A percentile compares a stretch with the other conserved stretches of the same genome.
phyloP scores from a whole-genome alignment of 305 asterid species.

The Salvia sclarea region DNA sequence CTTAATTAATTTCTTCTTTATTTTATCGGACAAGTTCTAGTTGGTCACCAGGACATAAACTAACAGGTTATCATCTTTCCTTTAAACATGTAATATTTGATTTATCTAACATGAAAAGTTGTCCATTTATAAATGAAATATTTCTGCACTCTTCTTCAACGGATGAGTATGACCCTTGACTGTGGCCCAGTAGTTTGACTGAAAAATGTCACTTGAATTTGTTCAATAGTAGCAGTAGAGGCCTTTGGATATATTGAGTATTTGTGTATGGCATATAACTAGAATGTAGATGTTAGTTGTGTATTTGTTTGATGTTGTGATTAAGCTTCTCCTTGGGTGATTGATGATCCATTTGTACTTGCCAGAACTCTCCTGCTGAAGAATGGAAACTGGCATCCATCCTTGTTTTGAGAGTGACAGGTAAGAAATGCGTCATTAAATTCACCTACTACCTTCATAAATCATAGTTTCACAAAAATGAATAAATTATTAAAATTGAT shows the following conservation, averaged over 20 bases:
- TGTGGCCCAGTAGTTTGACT: not conserved
- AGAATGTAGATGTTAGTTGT: not conserved
- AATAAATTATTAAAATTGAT: not conserved
- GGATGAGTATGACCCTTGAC: not conserved
- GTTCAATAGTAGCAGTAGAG: too few relatives aligned
- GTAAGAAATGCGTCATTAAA: slow-evolving; percentile 9
- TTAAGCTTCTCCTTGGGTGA: not conserved
- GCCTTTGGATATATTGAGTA: too few relatives aligned
- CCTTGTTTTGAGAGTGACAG: not conserved
- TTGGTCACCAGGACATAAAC: slow-evolving; percentile 12
- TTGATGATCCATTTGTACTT: not conserved
- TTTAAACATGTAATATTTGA: not conserved
- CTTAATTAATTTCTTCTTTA: slow-evolving; percentile 7
- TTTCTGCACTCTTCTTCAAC: not conserved
- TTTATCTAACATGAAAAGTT: not conserved
- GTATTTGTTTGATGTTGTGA: not conserved
- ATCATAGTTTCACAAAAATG: slow-evolving; percentile 20
- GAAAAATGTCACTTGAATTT: too few relatives aligned
- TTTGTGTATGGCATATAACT: not conserved
- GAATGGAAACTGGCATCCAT: slow-evolving; percentile 11
- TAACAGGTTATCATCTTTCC: slow-evolving; percentile 17
- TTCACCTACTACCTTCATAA: not conserved
- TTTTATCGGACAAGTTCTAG: slow-evolving; percentile 1
- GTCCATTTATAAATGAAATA: slow-evolving; percentile 5
- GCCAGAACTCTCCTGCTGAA: not conserved